Conservation (phyloP, 2,329 filamentous ascomycete species). For the Triangularia setosa region DNA sequence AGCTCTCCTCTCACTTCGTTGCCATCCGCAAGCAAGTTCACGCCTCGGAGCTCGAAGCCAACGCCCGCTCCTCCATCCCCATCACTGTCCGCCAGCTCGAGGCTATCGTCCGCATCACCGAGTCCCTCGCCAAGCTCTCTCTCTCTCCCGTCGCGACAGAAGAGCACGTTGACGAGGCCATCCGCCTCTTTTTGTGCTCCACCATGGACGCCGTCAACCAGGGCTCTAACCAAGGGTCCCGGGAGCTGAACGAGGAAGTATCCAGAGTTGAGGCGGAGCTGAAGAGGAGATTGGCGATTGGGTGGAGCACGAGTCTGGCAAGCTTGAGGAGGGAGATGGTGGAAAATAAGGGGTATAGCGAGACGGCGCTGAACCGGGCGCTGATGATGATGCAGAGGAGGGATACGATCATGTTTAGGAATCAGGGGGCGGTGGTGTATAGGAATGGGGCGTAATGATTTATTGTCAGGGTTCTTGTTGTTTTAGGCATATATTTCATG, state of each 20-base stretch:
- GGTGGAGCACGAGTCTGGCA: conserved; percentile 88
- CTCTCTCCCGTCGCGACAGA: conserved; percentile 85
- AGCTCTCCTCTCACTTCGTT: conserved; percentile 95
- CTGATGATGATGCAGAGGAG: conserved; percentile 81
- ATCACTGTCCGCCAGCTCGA: conserved; percentile 97
- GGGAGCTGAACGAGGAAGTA: conserved; percentile 88
- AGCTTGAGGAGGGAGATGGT: conserved; percentile 88
- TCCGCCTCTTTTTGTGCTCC: conserved; percentile 89
- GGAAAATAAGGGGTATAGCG: conserved; percentile 83
- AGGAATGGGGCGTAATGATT: conserved; percentile 59
- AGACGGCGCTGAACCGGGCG: conserved; percentile 79
- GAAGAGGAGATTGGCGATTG: conserved; percentile 81
- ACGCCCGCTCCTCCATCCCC: conserved; percentile 86
- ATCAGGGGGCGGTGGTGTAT: conserved; percentile 72
- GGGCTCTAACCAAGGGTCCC: conserved; percentile 75
- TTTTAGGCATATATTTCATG: conserved; percentile 2
- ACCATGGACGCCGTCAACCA: conserved; percentile 98
- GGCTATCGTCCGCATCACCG: conserved; percentile 94
- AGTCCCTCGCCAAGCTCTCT: conserved; percentile 87
- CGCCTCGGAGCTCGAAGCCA: conserved; percentile 82
- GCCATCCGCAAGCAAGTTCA: conserved; percentile 93
- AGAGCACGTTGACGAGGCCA: conserved; percentile 92
- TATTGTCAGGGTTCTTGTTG: neutral
- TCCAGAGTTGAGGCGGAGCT: conserved; percentile 84
- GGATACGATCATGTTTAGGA: conserved; percentile 79